Base-by-base conservation (phyloP, 345 rosid species). In the Melaleuca alternifolia region DNA sequence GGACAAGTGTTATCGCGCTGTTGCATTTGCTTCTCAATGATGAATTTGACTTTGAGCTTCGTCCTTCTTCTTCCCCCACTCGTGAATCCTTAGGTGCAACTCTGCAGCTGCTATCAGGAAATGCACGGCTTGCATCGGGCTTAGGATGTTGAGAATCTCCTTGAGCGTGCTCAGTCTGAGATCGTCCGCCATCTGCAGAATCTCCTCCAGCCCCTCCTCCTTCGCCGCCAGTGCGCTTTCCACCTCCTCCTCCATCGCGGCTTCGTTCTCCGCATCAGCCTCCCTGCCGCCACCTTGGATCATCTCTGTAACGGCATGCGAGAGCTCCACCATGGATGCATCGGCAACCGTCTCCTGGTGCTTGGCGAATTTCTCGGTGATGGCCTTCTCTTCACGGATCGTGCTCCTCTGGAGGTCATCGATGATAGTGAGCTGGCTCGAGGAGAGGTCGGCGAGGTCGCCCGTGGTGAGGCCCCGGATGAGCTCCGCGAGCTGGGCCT, bases 41-140 rank as follows among this genome's bases (percentile, higher is more conserved):
- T 10, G 81, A 37, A 0, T 3, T 56, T 33, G 75, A 48, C 46
- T 59, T 30, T 12, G 23, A 46, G 85, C 62, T 24, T 84, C 87
- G 50, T 90, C 93, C 21, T 53, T 88, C 86, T 86, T 87, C 87
- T 83, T 84, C 2, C 93, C 93, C 94, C 93, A 91, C 0, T 91
- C 92, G 24, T 93, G 95, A 82, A 93, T 26, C 82, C 92, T 88
- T 56, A 87, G 87, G 54, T 91, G 92, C 83, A 92, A 61, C 92
- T 93, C 92, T 5, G 93, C 93, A 4, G 91, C 91, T 33, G 93
- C 94, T 50, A 89, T 90, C 85, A 92, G 79, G 91, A 88, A 91
- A 84, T 93, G 94, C n/a, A 90, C 91, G 12, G 91, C 89, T 84
- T 92, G 92, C 15, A 82, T 52, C 41, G 93, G 91, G 77, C 41